phyloP scores from a whole-genome alignment of 345 rosid genomes.

The Aegle marmelos region DNA sequence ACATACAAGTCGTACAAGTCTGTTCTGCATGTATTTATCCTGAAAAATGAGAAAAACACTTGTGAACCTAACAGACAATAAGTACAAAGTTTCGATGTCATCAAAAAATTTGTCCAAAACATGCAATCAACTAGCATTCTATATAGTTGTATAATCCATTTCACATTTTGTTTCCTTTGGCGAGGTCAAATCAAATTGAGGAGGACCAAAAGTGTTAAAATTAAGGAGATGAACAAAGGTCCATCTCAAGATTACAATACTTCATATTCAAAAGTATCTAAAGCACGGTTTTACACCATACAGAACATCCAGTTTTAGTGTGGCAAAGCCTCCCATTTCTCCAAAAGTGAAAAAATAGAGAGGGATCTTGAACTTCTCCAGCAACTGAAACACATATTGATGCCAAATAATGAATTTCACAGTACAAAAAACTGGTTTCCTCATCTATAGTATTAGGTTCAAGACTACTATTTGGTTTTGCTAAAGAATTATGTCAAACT shows the following conservation, averaged over 20 bases:
- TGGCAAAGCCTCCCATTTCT: not conserved
- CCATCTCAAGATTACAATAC: not conserved
- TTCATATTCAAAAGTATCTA: not conserved
- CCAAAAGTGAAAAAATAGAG: not conserved
- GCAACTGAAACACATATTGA: not conserved
- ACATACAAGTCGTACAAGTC: conserved; percentile 97
- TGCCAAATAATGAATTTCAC: not conserved
- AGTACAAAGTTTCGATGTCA: not conserved
- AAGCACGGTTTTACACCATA: not conserved
- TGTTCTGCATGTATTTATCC: conserved; percentile 99
- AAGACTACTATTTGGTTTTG: not conserved
- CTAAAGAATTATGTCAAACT: not conserved
- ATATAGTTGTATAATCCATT: not conserved
- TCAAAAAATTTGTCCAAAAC: not conserved
- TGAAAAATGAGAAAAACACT: conserved; percentile 38
- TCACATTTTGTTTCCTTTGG: not conserved
- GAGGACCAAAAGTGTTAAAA: not conserved
- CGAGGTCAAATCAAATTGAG: not conserved
- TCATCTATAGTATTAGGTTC: not conserved
- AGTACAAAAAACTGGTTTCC: not conserved
- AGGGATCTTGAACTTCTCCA: not conserved
- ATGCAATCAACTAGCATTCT: not conserved
- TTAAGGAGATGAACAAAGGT: not conserved
- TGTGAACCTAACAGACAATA: conserved; percentile 1
- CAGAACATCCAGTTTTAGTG: not conserved